Base-by-base conservation (phyloP, 2,329 filamentous ascomycete genomes). In the Fonsecaea nubica region DNA sequence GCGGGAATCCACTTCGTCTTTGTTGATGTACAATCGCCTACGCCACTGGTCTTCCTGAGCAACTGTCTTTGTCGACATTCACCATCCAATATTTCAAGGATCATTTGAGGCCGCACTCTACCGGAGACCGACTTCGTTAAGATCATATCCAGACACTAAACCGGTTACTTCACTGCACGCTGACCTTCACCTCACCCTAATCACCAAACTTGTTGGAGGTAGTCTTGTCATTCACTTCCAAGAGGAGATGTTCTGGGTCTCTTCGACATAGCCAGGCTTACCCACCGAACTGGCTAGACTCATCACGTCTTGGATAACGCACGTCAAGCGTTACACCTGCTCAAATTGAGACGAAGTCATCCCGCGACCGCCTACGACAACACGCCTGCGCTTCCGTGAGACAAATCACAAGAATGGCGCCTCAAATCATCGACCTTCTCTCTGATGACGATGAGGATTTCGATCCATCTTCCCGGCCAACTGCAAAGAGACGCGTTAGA, bases 401-500 rank as follows among this genome's bases (percentile, higher is more conserved):
- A 9, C 12, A 35, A 13, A 9, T 10, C 32, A n/a, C 25, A n/a
- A 12, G 32, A 32, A 53, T 57, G 56, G 40, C 50, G 18, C 62
- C 64, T 12, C 42, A 55, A 45, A 50, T 63, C 59, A 38, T 62
- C 18, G 50, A 62, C 21, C 38, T 62, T 8, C 33, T 48, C 38
- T 62, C 59, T 30, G 59, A 62, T 10, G 59, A 62, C 40, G 59
- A 62, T 33, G 57, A 61, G 32, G 48, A 21, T 50, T 6, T 25
- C 18, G 21, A 25, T 25, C 18, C 9, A 21, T 10, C 45, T 25
- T 25, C 18, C 53, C 18, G 13, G 35, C 18, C 53, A 10, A 21
- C 18, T 9, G n/a, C 18, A 25, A 50, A 10, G n/a, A 4, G 18
- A 4, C 18, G 3, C 18, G 13, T 4, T 50, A 4, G 7, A 25